These are phyloP conservation scores for Fraxinus floribunda DNA, from an alignment of 305 asterid species.

Conservation along the genomic window DNA sequence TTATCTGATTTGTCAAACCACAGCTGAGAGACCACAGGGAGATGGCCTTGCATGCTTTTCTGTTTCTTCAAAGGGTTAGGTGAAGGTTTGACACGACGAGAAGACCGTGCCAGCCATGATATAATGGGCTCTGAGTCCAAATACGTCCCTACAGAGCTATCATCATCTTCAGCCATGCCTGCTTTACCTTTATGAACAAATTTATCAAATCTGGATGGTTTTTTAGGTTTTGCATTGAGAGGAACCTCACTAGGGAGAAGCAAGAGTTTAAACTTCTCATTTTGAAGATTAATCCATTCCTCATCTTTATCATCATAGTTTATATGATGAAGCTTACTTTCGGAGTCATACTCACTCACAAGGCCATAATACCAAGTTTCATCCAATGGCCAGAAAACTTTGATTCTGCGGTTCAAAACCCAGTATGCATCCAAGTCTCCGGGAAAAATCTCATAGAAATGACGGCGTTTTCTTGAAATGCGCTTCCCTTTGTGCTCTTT, in stretches of 20 bases:
- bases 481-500: conserved; percentile 59
- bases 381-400: conserved; percentile 94
- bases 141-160: conserved; percentile 39
- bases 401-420: conserved; percentile 74
- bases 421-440: conserved; percentile 68
- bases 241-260: conserved; percentile 90
- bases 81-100: conserved; percentile 65
- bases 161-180: conserved; percentile 43
- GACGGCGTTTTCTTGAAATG: conserved; percentile 81
- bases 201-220: conserved; percentile 34
- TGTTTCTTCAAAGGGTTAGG: conserved; percentile 58
- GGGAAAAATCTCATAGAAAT: conserved; percentile 75
- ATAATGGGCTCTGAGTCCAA: conserved; percentile 89
- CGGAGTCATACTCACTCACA: conserved; percentile 76
- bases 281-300: conserved; percentile 87
- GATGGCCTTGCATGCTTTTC: conserved; percentile 40
- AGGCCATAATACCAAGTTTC: conserved; percentile 94
- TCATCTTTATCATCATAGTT: conserved; percentile 95
- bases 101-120: conserved; percentile 83
- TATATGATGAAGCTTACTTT: conserved; percentile 70
- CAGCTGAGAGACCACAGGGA: conserved; percentile 39
- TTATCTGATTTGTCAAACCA: conserved; percentile 41
- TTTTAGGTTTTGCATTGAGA: conserved; percentile 44
- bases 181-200: conserved; percentile 34
- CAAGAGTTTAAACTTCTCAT: conserved; percentile 87